Evolutionary conservation across 805 yeast species (phyloP).

Genomic region (Lipomyces spencermartinsiae): DNA sequence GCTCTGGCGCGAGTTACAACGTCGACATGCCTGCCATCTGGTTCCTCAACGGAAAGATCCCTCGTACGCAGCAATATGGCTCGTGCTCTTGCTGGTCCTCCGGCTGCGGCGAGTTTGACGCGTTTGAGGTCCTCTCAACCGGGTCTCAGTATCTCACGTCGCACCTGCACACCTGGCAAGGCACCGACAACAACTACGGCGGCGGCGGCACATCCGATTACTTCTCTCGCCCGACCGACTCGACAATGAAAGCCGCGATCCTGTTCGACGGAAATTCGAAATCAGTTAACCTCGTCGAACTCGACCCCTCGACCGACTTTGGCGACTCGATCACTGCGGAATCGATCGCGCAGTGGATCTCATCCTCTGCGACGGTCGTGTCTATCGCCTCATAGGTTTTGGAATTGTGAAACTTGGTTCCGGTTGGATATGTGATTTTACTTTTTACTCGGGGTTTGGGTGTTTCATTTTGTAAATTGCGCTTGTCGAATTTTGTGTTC

Average conservation of each 20-base stretch:
- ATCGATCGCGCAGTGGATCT: conserved; percentile 50
- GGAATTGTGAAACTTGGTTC: neutral
- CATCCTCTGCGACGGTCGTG: conserved; percentile 25
- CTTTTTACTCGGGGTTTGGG: neutral
- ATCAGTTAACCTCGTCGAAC: conserved; percentile 62
- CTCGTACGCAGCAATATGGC: conserved; percentile 97
- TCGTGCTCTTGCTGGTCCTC: conserved; percentile 94
- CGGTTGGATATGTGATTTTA: neutral
- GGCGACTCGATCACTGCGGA: conserved; percentile 58
- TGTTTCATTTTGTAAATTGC: neutral
- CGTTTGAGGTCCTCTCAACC: conserved; percentile 82
- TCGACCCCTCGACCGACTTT: conserved; percentile 57
- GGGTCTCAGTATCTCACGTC: conserved; percentile 75
- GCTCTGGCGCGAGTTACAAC: conserved; percentile 59
- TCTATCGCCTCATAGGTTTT: conserved; percentile 21
- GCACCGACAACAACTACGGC: conserved; percentile 55
- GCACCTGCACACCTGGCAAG: conserved; percentile 86
- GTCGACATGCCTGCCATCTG: conserved; percentile 98
- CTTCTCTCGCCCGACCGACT: conserved; percentile 80
- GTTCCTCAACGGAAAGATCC: conserved; percentile 93
- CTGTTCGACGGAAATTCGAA: conserved; percentile 63
- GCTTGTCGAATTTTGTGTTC: no score
- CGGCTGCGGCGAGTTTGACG: conserved; percentile 98
- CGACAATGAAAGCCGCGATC: conserved; percentile 87
- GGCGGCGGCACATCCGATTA: conserved; percentile 92